Evolutionary conservation across 202 grass and related monocot genomes (phyloP), one percentile per base, ranked within the genome.

Genomic region (Panicum hallii): DNA sequence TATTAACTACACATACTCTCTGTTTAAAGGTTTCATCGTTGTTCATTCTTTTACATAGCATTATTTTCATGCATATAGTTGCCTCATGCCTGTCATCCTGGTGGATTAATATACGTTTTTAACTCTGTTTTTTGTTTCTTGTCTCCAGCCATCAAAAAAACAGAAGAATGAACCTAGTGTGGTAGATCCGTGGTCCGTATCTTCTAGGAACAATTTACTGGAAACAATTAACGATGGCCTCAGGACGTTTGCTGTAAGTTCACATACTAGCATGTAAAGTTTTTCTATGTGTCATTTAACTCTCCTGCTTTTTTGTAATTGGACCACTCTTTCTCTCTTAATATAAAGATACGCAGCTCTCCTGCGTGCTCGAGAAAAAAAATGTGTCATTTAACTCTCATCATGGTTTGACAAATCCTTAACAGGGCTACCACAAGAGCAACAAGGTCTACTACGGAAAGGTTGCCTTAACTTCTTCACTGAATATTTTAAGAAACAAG

Each of bases 401-500:
- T 72, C 47, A 66, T 72, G 22, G 30, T 11, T 75, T 3, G 44
- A 50, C 22, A 66, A 90, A 88, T 75, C 14, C 45, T 83, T 91
- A 82, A 86, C 86, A 99, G 93, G 93, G 97, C 67, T 99, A 86
- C 78, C 47, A 92, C 79, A 85, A 85, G 88, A 97, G 86, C 73
- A 97, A 80, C 70, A 99, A 93, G 90, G 56, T 79, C 12, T 99
- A 97, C 66, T 75, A 85, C 19, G 97, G 91, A 84, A 96, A 97
- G 82, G 79, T 97, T 75, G 83, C 91, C 53, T 87, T 99, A 76
- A 91, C 91, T 85, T 88, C 86, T 82, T 72, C 87, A 7, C 82
- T 85, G 43, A 91, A 94, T 80, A 70, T 32, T 88, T 87, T 90
- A 83, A 89, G 83, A 88, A 93, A 94, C 79, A 99, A 93, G 71